Evolutionary conservation across 164 flowering plant genomes (phyloP).

Genomic region (Akebia trifoliata): DNA sequence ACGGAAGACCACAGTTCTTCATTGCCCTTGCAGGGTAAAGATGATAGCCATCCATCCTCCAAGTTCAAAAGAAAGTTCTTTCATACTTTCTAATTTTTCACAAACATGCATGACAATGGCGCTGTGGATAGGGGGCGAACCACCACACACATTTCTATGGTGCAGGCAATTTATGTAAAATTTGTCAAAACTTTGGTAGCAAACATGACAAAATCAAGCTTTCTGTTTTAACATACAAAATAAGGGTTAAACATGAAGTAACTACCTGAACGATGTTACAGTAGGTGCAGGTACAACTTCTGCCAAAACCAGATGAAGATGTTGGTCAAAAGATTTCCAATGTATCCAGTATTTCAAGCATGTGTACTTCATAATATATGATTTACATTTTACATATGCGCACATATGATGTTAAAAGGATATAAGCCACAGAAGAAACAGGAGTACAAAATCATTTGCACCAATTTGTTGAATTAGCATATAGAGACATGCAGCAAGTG

Average conservation of each 20-base stretch:
- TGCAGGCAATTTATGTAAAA: not conserved
- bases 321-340: not conserved
- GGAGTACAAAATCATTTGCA: not conserved
- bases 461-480: not conserved
- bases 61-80: not conserved
- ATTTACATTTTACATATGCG: not conserved
- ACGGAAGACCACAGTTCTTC: too few relatives aligned
- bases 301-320: conserved; percentile 36
- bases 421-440: not conserved
- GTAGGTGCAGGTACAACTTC: conserved; percentile 72
- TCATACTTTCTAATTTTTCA: not conserved
- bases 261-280: conserved; percentile 85
- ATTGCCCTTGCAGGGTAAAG: conserved; percentile 1
- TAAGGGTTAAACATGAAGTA: not conserved
- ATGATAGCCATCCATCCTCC: not conserved
- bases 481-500: too few relatives aligned
- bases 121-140: not conserved
- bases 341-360: not conserved
- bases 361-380: not conserved
- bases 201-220: not conserved
- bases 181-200: not conserved
- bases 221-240: not conserved
- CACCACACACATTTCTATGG: not conserved
- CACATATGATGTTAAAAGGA: not conserved
- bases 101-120: not conserved